phyloP scores from a whole-genome alignment of 768 basidiomycete species.

The Mycena floridula region DNA sequence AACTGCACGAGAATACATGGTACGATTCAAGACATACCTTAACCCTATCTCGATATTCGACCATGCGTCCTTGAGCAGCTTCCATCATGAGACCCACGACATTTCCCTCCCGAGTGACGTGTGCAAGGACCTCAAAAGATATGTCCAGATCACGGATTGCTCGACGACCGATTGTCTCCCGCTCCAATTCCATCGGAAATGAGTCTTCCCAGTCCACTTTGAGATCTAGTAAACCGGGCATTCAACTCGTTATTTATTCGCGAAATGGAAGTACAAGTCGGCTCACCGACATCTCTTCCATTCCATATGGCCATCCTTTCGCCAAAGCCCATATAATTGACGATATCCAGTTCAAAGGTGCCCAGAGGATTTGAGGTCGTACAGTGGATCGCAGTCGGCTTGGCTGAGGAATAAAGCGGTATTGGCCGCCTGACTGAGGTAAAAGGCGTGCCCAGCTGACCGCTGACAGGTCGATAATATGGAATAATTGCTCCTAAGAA shows the following conservation, averaged over 20 bases:
- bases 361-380: too few relatives aligned
- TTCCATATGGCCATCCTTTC: too few relatives aligned
- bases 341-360: too few relatives aligned
- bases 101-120: constrained; percentile 14
- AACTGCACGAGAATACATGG: neutral
- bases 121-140: constrained; percentile 22
- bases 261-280: neutral
- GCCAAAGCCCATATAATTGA: too few relatives aligned
- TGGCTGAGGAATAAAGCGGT: too few relatives aligned
- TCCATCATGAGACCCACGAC: constrained; percentile 31
- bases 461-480: too few relatives aligned
- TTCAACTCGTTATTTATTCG: too few relatives aligned
- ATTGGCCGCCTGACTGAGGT: too few relatives aligned
- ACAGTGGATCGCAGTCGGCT: too few relatives aligned
- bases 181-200: constrained; percentile 17
- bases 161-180: constrained; percentile 25
- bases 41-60: constrained; percentile 21
- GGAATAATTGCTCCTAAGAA: too few relatives aligned
- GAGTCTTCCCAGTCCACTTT: constrained; percentile 24
- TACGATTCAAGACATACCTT: constrained; percentile 3
- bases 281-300: constrained; percentile 29
- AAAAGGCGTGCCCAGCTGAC: too few relatives aligned
- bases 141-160: constrained; percentile 25
- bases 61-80: constrained; percentile 24
- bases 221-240: constrained; percentile 21